Evolutionary conservation across 352 stramenopile genomes (phyloP).

Genomic region (Poterioochromonas sp.): DNA sequence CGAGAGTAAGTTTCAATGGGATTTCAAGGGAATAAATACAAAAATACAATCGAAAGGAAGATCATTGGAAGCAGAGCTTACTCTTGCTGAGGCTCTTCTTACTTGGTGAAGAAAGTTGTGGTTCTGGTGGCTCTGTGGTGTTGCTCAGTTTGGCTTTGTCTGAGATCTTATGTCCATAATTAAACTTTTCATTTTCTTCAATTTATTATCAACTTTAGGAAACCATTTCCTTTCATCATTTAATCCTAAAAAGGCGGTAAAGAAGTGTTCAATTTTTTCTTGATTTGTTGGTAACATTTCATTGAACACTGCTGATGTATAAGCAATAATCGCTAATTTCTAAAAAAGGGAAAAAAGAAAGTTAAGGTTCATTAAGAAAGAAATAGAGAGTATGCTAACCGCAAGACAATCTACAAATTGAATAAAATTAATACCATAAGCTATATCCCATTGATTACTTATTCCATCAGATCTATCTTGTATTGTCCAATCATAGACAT

Average conservation of each 20-base stretch:
- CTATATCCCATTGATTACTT: neutral
- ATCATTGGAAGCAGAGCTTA: too few species aligned
- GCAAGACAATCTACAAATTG: conserved; percentile 20
- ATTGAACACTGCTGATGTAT: neutral
- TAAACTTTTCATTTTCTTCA: neutral
- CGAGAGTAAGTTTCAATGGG: too few species aligned
- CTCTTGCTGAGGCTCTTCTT: too few species aligned
- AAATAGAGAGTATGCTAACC: neutral
- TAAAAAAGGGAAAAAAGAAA: neutral
- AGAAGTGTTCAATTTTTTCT: conserved; percentile 17
- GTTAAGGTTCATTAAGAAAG: neutral
- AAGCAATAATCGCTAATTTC: conserved; percentile 10
- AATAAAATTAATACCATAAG: neutral
- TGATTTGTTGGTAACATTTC: conserved; percentile 5
- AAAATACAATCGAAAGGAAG: too few species aligned
- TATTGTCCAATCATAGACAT: neutral
- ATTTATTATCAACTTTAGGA: neutral
- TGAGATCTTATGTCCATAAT: conserved; percentile 6
- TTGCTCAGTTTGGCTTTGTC: too few species aligned
- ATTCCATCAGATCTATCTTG: neutral
- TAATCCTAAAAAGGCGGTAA: conserved; percentile 9
- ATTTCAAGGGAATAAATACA: too few species aligned
- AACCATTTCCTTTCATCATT: conserved; percentile 10
- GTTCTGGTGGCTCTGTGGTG: too few species aligned
- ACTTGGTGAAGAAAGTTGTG: too few species aligned